Percentiles rank a stretch among this genome's conserved stretches.
These are phyloP conservation scores for Fraxinus platypoda DNA, from an alignment of 305 asterid species.

Conservation along the genomic window DNA sequence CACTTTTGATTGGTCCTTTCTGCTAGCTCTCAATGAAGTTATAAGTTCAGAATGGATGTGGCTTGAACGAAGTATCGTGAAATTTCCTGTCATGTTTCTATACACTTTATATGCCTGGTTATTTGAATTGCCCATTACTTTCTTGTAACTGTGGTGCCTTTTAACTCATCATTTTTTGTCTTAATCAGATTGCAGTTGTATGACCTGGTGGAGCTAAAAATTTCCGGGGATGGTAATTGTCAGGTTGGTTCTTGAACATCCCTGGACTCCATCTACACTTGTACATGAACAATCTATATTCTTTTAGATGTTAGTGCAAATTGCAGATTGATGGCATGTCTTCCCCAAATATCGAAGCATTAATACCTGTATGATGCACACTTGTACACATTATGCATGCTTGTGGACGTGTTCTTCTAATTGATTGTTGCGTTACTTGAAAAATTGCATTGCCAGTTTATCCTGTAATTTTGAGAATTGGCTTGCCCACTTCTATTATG, in stretches of 20 bases:
- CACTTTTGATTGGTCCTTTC: background rate
- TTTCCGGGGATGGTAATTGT: slow-evolving; percentile 92
- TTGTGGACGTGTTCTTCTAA: background rate
- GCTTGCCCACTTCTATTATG: background rate
- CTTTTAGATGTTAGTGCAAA: background rate
- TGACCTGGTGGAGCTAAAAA: slow-evolving; percentile 70
- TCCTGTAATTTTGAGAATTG: background rate
- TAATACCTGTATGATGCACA: background rate
- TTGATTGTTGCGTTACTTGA: background rate
- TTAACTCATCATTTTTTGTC: slow-evolving; percentile 17
- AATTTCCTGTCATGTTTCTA: background rate
- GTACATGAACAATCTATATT: background rate
- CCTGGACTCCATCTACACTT: background rate
- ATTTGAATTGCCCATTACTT: background rate
- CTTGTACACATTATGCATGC: background rate
- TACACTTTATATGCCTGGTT: background rate
- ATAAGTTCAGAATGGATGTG: background rate
- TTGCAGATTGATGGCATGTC: background rate
- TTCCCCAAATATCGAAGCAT: background rate
- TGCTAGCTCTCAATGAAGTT: background rate
- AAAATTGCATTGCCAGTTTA: background rate
- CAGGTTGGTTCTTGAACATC: slow-evolving; percentile 59
- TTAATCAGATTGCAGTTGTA: slow-evolving; percentile 67
- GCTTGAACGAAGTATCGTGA: background rate
- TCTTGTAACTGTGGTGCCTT: background rate